phyloP scores from a whole-genome alignment of 202 grass and related monocot species.

The Setaria viridis region DNA sequence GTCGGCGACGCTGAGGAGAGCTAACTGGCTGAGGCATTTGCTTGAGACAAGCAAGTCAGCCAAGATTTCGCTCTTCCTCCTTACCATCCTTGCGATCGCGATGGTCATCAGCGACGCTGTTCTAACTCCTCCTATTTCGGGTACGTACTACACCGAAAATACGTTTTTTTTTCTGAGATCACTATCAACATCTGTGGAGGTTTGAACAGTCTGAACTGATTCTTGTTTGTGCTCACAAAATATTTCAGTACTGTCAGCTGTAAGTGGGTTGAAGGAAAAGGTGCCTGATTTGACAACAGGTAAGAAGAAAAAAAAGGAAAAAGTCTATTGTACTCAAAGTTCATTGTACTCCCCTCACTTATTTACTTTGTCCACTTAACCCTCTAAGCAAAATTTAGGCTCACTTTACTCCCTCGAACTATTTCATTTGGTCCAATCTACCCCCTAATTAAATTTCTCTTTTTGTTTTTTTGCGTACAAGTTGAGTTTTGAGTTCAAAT shows the following conservation, averaged over 20 bases:
- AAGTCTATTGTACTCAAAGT: no score
- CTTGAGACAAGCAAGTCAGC: constrained; percentile 39
- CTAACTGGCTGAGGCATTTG: constrained; percentile 53
- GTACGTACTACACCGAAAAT: background rate
- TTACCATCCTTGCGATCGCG: constrained; percentile 59
- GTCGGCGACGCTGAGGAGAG: constrained; percentile 43
- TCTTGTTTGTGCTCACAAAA: background rate
- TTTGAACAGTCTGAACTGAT: background rate
- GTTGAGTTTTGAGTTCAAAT: no score
- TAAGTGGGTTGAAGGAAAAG: constrained; percentile 57
- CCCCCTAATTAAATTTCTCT: no score
- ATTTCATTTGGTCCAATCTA: no score
- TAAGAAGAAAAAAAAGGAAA: constrained; percentile 8
- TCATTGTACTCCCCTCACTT: no score
- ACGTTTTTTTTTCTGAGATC: background rate
- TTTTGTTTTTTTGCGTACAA: no score
- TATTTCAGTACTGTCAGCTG: constrained; percentile 63
- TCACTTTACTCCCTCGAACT: no score
- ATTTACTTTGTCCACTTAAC: no score
- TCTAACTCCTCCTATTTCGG: constrained; percentile 63
- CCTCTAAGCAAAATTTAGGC: no score
- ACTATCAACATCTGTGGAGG: background rate
- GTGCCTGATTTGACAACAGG: constrained; percentile 49
- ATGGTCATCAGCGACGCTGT: constrained; percentile 76
- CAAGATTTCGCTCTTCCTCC: constrained; percentile 53